Base-by-base conservation (phyloP, 2,329 filamentous ascomycete genomes). In the Diaporthe sp. region DNA sequence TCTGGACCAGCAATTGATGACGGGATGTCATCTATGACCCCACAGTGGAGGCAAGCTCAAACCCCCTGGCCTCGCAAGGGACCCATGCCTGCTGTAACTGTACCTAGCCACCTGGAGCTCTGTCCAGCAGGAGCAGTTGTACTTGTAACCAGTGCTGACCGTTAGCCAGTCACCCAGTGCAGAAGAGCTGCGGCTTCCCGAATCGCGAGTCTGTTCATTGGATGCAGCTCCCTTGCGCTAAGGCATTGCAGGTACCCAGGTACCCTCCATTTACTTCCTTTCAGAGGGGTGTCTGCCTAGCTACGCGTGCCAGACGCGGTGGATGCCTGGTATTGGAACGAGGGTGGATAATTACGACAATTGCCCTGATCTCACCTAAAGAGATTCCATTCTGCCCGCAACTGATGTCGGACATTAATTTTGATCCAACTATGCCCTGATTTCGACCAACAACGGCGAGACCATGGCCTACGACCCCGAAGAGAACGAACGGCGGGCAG, bases 401-500 rank as follows among this genome's bases (percentile, higher is more conserved):
- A 25, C 44, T n/a, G 10, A 28, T 12, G 25, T 28, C 46, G 44
- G 22, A 8, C 4, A 15, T 19, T 15, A 4, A 37, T 31, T 60
- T 17, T 53, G 2, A 61, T 55, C 19, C 13, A 10, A n/a, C 15
- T 19, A 55, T 55, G 49, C 19, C 15, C 34, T 70, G 46, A 28
- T 28, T 42, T 15, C 49, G 13, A 8, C n/a, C 39, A 39, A 42
- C 34, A 51, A 17, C n/a, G 51, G 34, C 9, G 34, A 70, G 12
- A 75, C 19, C n/a, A 85, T 85, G 84, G 79, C 82, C 28, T 75
- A 68, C 55, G 85, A 87, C 57, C 79, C 78, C 6, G 80, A 83
- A 17, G 86, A 89, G 62, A 88, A 90, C 31, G 88, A 87, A 81
- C 86, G 83, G 81, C 85, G 82, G 61, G 87, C 88, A 6, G 88